Conservation (phyloP, 305 asterid species). For the Fraxinus dipetala region DNA sequence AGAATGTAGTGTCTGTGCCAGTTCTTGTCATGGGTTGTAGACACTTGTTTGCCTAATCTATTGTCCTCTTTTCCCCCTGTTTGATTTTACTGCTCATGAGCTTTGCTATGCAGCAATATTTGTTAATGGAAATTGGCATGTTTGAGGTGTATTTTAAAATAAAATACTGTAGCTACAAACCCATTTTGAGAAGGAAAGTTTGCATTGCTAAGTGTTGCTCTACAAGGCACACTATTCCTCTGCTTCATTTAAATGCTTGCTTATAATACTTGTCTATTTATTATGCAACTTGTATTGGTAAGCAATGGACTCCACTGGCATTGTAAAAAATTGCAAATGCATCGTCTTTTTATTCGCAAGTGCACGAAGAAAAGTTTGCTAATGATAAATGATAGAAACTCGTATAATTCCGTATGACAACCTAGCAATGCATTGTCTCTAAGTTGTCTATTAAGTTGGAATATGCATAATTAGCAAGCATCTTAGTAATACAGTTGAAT, state of each 20-base stretch:
- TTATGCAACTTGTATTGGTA: background rate
- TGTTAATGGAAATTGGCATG: conserved; percentile 25
- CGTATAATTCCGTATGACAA: background rate
- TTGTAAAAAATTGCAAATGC: background rate
- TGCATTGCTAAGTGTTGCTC: background rate
- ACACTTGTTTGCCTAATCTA: conserved; percentile 27
- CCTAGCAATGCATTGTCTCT: background rate
- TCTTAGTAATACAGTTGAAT: background rate
- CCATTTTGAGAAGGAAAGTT: background rate
- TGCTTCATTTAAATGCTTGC: background rate
- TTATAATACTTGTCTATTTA: background rate
- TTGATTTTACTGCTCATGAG: conserved; percentile 16
- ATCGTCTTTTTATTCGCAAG: background rate
- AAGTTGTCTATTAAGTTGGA: background rate
- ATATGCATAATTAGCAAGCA: background rate
- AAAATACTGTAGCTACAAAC: conserved; percentile 31
- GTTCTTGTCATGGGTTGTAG: conserved; percentile 27
- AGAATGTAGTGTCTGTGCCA: conserved; percentile 17
- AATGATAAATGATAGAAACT: background rate
- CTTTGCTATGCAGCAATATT: conserved; percentile 21
- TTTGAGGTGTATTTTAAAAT: conserved; percentile 26
- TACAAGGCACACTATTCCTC: background rate
- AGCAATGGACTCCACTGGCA: background rate
- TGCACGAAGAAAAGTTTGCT: background rate
- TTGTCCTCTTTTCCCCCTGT: conserved; percentile 13